A percentile compares a stretch with the other conserved stretches of the same genome.
Evolutionary conservation across 345 rosid species (phyloP).

Genomic region (Salix purpurea): DNA sequence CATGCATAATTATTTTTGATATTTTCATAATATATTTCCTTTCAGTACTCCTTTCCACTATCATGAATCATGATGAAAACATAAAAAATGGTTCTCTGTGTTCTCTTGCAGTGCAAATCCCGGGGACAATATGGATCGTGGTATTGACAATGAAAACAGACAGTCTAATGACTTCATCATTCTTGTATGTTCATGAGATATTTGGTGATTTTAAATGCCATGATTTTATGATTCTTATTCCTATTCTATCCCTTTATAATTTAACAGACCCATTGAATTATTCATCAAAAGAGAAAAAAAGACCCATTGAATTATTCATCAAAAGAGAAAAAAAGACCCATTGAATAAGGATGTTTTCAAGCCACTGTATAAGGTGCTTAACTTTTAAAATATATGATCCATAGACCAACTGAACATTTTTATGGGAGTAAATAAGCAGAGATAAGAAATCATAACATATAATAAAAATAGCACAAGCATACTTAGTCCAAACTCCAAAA

Average conservation of each 20-base stretch:
- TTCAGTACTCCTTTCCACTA: neutral
- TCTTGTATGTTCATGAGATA: slow-evolving; percentile 47
- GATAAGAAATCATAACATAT: neutral
- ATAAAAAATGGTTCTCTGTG: neutral
- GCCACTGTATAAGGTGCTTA: neutral
- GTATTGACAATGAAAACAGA: slow-evolving; percentile 60
- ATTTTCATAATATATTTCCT: neutral
- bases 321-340: neutral
- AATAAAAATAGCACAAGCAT: neutral
- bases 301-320: neutral
- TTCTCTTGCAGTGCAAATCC: slow-evolving; percentile 38
- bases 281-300: neutral
- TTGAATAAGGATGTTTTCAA: neutral
- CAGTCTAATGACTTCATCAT: slow-evolving; percentile 59
- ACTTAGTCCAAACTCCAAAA: neutral
- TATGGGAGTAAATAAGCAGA: neutral
- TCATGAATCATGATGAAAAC: neutral
- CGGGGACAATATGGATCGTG: slow-evolving; percentile 56
- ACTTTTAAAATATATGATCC: neutral
- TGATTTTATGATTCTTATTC: neutral
- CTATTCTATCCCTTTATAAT: neutral
- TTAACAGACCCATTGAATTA: neutral
- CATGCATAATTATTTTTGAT: neutral
- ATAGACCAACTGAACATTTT: neutral
- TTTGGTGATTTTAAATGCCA: slow-evolving; percentile 1